phyloP scores from a whole-genome alignment of 257 asterid genomes.

The Eucommia ulmoides region DNA sequence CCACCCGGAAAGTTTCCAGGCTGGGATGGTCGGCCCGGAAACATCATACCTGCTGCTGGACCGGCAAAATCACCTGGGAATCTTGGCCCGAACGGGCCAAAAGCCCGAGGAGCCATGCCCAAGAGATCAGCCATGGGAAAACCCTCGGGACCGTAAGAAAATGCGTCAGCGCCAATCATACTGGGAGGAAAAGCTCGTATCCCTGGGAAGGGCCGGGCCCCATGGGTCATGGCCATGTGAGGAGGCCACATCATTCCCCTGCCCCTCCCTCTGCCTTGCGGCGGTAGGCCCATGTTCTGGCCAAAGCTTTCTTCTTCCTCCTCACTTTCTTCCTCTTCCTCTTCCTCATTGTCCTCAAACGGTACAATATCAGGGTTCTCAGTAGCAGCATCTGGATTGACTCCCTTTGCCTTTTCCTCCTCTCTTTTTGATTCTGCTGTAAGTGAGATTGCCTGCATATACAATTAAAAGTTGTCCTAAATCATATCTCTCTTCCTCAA shows the following conservation, averaged over 20 bases:
- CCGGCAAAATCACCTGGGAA: slow-evolving; percentile 65
- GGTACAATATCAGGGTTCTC: slow-evolving; percentile 4
- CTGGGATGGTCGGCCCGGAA: slow-evolving; percentile 56
- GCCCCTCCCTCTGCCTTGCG: slow-evolving; percentile 76
- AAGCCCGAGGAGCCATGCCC: slow-evolving; percentile 71
- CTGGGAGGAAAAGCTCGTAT: slow-evolving; percentile 64
- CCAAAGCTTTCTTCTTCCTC: slow-evolving; percentile 64
- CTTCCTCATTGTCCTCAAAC: background rate
- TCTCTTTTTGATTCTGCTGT: slow-evolving; percentile 37
- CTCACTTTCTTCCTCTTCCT: slow-evolving; percentile 82
- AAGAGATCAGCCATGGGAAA: slow-evolving; percentile 66
- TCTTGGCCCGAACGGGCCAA: slow-evolving; percentile 75
- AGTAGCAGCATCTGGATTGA: background rate
- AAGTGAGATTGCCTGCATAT: slow-evolving; percentile 45
- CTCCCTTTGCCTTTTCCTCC: slow-evolving; percentile 3
- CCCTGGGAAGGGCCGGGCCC: slow-evolving; percentile 57
- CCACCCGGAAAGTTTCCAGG: slow-evolving; percentile 28
- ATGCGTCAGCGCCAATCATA: slow-evolving; percentile 73
- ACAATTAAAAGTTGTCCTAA: slow-evolving; percentile 2
- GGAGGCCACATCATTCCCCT: slow-evolving; percentile 91
- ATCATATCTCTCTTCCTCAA: too few relatives aligned
- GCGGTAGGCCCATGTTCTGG: slow-evolving; percentile 29
- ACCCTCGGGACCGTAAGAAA: slow-evolving; percentile 62
- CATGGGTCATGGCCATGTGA: slow-evolving; percentile 61
- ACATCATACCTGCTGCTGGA: slow-evolving; percentile 64